These are phyloP conservation scores for Penicillium sp. DNA, from an alignment of 2,329 filamentous ascomycete genomes.

Conservation along the genomic window DNA sequence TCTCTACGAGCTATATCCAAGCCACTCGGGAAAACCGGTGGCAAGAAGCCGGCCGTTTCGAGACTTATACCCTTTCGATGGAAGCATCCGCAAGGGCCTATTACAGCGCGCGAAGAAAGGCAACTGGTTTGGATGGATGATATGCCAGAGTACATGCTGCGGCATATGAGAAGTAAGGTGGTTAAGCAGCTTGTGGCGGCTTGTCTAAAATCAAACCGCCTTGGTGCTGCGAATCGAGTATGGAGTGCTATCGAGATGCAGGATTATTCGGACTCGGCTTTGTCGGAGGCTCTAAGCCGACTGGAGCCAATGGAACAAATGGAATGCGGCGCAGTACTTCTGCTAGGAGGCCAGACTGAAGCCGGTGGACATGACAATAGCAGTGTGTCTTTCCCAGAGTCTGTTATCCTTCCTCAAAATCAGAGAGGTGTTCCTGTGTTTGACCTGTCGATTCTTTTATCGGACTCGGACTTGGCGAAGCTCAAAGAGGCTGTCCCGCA, in stretches of 20 bases:
- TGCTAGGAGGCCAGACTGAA: constrained; percentile 1
- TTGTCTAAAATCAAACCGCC: constrained; percentile 20
- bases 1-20: constrained; percentile 22
- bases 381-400: constrained; percentile 21
- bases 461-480: constrained; percentile 28
- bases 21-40: constrained; percentile 7
- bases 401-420: constrained; percentile 30
- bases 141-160: constrained; percentile 46
- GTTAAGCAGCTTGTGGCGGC: constrained; percentile 38
- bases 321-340: constrained; percentile 32
- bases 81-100: constrained; percentile 34
- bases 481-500: constrained; percentile 29
- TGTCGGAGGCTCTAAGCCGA: constrained; percentile 20
- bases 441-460: constrained; percentile 35
- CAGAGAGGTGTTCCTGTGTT: constrained; percentile 38
- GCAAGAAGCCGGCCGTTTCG: constrained; percentile 16
- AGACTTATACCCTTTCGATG: constrained; percentile 36
- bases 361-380: background rate
- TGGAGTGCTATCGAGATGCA: constrained; percentile 29
- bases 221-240: constrained; percentile 20
- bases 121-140: constrained; percentile 49
- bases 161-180: constrained; percentile 37
- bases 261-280: constrained; percentile 18
- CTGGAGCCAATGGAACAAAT: constrained; percentile 28
- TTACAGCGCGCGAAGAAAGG: constrained; percentile 27